A percentile compares a stretch with the other conserved stretches of the same genome.
Evolutionary conservation across 75 land plant species (phyloP).

Genomic region (Chamaecyparis obtusa): DNA sequence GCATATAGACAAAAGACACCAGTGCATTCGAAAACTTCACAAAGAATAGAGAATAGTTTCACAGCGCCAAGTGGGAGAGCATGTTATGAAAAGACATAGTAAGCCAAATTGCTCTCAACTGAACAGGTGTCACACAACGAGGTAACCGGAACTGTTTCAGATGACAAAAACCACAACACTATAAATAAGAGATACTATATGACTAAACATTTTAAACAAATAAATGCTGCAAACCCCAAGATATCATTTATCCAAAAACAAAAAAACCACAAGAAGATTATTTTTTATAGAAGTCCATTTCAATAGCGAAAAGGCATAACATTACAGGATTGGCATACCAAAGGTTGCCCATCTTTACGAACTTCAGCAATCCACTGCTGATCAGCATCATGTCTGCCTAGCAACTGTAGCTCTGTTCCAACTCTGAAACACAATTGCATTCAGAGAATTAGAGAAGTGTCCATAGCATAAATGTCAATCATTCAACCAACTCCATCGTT

Average conservation of each 20-base stretch:
- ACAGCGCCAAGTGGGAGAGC: no score
- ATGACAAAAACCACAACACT: no score
- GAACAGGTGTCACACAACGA: no score
- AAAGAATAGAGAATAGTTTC: no score
- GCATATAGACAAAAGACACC: no score
- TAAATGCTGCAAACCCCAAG: neutral
- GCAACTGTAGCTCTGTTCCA: constrained; percentile 49
- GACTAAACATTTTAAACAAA: neutral
- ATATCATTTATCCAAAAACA: neutral
- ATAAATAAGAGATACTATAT: neutral
- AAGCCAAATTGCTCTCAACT: no score
- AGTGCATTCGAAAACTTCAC: no score
- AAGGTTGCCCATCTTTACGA: constrained; percentile 52
- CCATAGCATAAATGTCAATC: neutral
- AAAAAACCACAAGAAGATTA: neutral
- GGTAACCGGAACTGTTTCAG: no score
- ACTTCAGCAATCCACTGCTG: constrained; percentile 70
- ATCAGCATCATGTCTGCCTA: constrained; percentile 92
- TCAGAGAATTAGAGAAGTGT: neutral
- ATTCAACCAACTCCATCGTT: neutral
- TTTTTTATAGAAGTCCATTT: neutral
- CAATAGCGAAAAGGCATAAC: constrained; percentile 4
- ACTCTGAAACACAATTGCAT: constrained; percentile 42
- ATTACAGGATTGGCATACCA: constrained; percentile 39
- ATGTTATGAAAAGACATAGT: no score